Percentiles rank a stretch among this genome's conserved stretches.
Conservation (phyloP, 192 early-diverging fungal species). For the Chytriomyces sp. region DNA sequence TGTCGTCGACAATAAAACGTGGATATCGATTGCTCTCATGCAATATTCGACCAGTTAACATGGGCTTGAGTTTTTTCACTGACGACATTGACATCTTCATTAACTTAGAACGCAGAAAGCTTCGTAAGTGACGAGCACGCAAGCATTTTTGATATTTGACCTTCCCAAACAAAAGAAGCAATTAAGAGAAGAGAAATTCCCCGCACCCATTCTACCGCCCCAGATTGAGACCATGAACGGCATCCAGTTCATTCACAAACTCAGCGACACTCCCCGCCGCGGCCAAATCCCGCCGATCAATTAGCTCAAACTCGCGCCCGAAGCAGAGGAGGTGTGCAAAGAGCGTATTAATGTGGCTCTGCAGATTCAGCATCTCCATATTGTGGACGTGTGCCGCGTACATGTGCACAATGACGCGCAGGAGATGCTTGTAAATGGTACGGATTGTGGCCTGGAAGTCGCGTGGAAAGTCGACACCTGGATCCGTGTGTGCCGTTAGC, state of each 20-base stretch:
- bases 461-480: constrained; percentile 82
- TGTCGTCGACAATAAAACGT: too few relatives aligned
- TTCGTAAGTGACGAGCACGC: too few relatives aligned
- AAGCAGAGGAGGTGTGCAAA: constrained; percentile 96
- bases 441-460: constrained; percentile 71
- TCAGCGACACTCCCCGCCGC: constrained; percentile 77
- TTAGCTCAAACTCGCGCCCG: constrained; percentile 86
- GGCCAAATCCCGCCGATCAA: constrained; percentile 88
- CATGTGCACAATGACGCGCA: constrained; percentile 91
- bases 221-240: neutral
- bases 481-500: neutral
- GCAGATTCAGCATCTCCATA: constrained; percentile 77
- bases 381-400: constrained; percentile 89
- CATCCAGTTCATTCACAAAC: constrained; percentile 58
- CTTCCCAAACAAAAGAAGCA: too few relatives aligned
- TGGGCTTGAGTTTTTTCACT: too few relatives aligned
- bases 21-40: too few relatives aligned
- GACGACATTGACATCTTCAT: too few relatives aligned
- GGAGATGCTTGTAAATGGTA: constrained; percentile 81
- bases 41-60: too few relatives aligned
- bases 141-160: too few relatives aligned
- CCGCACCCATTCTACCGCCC: neutral
- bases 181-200: too few relatives aligned
- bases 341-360: constrained; percentile 92
- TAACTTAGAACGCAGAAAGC: too few relatives aligned